Evolutionary conservation across 176 grass and related monocot species (phyloP).

Genomic region (Phoenix roebelenii): DNA sequence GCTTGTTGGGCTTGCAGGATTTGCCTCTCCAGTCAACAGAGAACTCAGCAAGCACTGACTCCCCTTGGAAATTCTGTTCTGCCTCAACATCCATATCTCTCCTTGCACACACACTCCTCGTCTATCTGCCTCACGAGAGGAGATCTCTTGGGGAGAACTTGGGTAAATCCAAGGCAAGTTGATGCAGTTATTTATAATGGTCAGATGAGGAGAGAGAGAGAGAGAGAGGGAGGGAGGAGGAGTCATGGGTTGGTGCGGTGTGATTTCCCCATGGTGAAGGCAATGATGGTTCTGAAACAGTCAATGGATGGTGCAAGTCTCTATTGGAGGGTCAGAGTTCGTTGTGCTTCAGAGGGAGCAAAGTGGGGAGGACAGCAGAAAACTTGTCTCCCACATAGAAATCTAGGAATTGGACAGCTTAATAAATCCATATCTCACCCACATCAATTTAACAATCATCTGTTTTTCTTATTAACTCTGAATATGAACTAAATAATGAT

Average conservation of each 20-base stretch:
- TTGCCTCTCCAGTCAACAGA: constrained; percentile 70
- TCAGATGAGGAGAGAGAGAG: not conserved
- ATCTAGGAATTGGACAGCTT: not conserved
- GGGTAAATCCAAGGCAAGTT: constrained; percentile 37
- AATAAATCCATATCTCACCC: not conserved
- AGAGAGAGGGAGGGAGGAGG: not conserved
- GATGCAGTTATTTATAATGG: constrained; percentile 67
- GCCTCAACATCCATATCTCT: constrained; percentile 5
- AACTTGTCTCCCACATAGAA: not conserved
- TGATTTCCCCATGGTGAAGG: not conserved
- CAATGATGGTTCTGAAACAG: not conserved
- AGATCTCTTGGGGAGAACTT: not conserved
- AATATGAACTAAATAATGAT: not conserved
- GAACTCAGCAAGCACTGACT: constrained; percentile 16
- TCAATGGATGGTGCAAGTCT: not conserved
- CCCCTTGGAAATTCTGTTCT: not conserved
- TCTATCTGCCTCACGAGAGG: constrained; percentile 14
- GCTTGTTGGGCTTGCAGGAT: constrained; percentile 43
- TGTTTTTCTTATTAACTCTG: not conserved
- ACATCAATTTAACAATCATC: not conserved
- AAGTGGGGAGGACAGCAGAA: not conserved
- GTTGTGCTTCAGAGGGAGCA: not conserved
- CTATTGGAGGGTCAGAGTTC: not conserved
- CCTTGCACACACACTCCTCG: not conserved
- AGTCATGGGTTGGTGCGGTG: not conserved